A percentile compares a stretch with the other conserved stretches of the same genome.
Evolutionary conservation across 106 monocot genomes (phyloP).

Genomic region (Posidonia australis): DNA sequence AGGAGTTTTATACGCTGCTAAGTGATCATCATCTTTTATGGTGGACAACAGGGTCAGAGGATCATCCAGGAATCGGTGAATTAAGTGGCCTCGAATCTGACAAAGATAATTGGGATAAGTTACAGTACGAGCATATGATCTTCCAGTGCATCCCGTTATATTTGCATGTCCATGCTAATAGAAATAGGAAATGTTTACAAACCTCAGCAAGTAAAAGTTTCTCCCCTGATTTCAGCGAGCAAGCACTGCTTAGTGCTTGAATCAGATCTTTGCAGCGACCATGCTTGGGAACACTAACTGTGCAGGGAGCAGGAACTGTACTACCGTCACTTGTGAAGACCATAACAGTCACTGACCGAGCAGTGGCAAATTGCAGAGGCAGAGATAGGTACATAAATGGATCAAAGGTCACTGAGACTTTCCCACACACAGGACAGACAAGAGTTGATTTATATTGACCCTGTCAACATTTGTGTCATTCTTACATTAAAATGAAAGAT

Average conservation of each 20-base stretch:
- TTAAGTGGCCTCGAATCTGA: constrained; percentile 68
- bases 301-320: constrained; percentile 61
- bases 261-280: constrained; percentile 79
- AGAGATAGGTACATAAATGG: constrained; percentile 99
- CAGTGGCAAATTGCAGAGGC: constrained; percentile 80
- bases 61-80: constrained; percentile 80
- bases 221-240: constrained; percentile 67
- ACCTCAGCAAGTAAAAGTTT: constrained; percentile 92
- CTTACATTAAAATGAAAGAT: not conserved
- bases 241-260: constrained; percentile 59
- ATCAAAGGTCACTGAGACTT: constrained; percentile 98
- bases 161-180: not conserved
- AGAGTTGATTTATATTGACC: constrained; percentile 99
- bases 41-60: constrained; percentile 57
- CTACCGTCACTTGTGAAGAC: constrained; percentile 76
- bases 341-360: constrained; percentile 63
- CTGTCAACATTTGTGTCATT: constrained; percentile 30
- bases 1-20: constrained; percentile 79
- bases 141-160: not conserved
- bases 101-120: constrained; percentile 8
- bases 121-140: not conserved
- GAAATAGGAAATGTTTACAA: constrained; percentile 1
- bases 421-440: constrained; percentile 89
- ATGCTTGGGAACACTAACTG: constrained; percentile 91
- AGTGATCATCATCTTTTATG: constrained; percentile 84